Conservation (phyloP, 768 basidiomycete species). For the Sarcodon sp. region DNA sequence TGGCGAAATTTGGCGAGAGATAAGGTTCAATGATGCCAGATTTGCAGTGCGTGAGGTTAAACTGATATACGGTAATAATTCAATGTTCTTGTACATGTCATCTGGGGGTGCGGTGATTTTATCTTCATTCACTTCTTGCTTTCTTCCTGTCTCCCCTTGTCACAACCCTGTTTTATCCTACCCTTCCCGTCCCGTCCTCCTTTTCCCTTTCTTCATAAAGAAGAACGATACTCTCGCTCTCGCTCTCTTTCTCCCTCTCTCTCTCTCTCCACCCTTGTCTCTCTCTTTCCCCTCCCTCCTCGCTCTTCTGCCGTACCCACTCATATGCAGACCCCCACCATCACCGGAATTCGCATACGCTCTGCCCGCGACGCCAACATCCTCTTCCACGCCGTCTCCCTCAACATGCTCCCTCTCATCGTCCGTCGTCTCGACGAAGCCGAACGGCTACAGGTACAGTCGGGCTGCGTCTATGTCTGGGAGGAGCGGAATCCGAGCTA, state of each 20-base stretch:
- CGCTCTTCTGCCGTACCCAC: background rate
- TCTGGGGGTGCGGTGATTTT: too few relatives aligned
- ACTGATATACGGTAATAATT: too few relatives aligned
- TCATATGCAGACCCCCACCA: constrained; percentile 21
- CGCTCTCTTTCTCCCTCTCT: constrained; percentile 2
- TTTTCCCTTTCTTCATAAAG: background rate
- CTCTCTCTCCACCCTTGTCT: constrained; percentile 1
- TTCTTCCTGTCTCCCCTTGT: too few relatives aligned
- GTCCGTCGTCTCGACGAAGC: constrained; percentile 25
- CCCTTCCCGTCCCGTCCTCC: constrained; percentile 2
- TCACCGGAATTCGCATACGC: constrained; percentile 20
- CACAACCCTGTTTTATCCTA: too few relatives aligned
- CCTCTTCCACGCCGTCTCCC: constrained; percentile 24
- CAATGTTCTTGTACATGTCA: too few relatives aligned
- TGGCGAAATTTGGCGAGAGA: too few relatives aligned
- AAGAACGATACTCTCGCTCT: constrained; percentile 4
- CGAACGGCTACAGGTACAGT: constrained; percentile 19
- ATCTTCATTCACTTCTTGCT: too few relatives aligned
- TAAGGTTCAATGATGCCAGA: too few relatives aligned
- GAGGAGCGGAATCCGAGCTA: constrained; percentile 21
- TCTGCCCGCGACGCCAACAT: constrained; percentile 22
- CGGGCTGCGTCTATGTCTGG: constrained; percentile 26
- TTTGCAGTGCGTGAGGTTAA: too few relatives aligned
- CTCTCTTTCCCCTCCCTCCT: constrained; percentile 4
- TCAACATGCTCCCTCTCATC: constrained; percentile 21